Base-by-base conservation (phyloP, 1,284 basidiomycete species). In the Tylopilus sp. region DNA sequence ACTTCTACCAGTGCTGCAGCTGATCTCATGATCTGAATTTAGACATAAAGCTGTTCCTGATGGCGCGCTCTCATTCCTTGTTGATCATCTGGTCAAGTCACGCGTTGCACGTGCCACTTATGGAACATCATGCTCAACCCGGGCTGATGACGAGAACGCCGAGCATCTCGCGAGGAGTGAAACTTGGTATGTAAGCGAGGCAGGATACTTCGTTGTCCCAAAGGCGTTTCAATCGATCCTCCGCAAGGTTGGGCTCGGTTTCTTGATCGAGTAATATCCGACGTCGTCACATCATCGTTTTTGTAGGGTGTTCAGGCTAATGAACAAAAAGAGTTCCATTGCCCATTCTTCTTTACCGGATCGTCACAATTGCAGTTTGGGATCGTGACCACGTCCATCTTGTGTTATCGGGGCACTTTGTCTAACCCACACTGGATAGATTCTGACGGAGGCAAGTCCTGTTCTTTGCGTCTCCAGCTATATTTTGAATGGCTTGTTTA, bases 401-500 rank as follows among this genome's bases (percentile, higher is more conserved):
- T 59, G 54, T 72, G 70, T 22, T 70, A 70, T 55, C 58, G 71
- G 52, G 69, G 68, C 22, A 4, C 6, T 2, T 22, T 47, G n/a
- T 16, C 58, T 22, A 44, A 73, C 57, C 69, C 69, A 0, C 47
- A 52, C 33, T 70, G 69, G 71, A 19, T 24, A 16, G 71, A 70
- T 44, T 12, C 33, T 16, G 61, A 73, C 12, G 26, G 53, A 33
- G 57, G 69, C 38, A 29, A 44, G 54, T 39, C 18, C 26, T 18
- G 22, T 6, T 10, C 38, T 39, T 39, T 39, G n/a, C 15, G 3
- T 3, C 24, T 29, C 6, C 26, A 9, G 38, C 26, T 6, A 9
- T 5, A 3, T 41, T 22, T 41, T 60, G 44, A 69, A 24, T 22
- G n/a, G 19, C 53, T 29, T 19, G 22, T 4, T 44, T 10, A 73